Evolutionary conservation across 2,329 filamentous ascomycete genomes (phyloP).

Genomic region (Biscogniauxia marginata): DNA sequence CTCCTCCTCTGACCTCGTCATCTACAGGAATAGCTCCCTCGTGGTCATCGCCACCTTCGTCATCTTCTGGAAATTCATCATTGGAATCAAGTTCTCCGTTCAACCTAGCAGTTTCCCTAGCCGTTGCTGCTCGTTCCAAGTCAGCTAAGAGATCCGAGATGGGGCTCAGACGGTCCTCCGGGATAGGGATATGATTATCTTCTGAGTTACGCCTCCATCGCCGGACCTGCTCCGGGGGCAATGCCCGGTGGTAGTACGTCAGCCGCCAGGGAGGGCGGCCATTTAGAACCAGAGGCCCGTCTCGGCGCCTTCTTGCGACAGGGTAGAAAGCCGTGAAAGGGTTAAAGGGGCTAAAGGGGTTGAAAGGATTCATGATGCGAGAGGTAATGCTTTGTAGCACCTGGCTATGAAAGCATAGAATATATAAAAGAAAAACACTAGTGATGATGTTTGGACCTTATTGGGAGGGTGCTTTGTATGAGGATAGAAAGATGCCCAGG

Average conservation of each 20-base stretch:
- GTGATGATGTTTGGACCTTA: no score
- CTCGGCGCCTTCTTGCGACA: neutral
- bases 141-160: conserved; percentile 3
- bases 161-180: neutral
- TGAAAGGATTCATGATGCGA: neutral
- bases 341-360: neutral
- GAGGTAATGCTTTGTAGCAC: neutral
- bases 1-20: conserved; percentile 32
- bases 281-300: neutral
- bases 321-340: neutral
- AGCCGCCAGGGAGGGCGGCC: neutral
- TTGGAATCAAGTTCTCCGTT: conserved; percentile 2
- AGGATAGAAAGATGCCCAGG: neutral
- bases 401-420: neutral
- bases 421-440: neutral
- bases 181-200: neutral
- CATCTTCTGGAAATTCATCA: conserved; percentile 15
- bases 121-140: neutral
- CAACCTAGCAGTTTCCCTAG: neutral
- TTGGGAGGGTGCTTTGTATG: no score
- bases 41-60: conserved; percentile 20
- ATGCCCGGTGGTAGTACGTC: conserved; percentile 3
- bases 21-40: conserved; percentile 26
- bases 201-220: neutral
- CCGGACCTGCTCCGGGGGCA: neutral